Percentiles rank a stretch among this genome's conserved stretches.
phyloP scores from a whole-genome alignment of 1,139 yeast species.

The Pichia sp. region DNA sequence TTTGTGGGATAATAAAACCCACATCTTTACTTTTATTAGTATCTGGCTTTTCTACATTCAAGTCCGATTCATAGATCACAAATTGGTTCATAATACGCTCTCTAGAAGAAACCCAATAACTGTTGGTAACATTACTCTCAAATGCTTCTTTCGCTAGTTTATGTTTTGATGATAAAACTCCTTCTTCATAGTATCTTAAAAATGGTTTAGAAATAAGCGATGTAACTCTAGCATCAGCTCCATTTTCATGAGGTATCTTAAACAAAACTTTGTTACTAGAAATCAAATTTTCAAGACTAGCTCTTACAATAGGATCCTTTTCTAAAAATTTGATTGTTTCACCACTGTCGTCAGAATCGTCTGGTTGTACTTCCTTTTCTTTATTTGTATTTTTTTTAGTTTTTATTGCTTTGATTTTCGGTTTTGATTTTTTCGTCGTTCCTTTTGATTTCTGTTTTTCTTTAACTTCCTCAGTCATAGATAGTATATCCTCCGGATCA shows the following conservation, averaged over 20 bases:
- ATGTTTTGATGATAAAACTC: constrained; percentile 63
- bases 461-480: not conserved
- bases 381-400: not conserved
- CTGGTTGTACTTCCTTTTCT: not conserved
- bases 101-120: constrained; percentile 92
- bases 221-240: constrained; percentile 68
- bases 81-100: constrained; percentile 79
- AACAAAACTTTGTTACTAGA: constrained; percentile 32
- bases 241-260: constrained; percentile 89
- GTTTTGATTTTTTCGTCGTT: not conserved
- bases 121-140: constrained; percentile 65
- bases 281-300: constrained; percentile 21
- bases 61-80: constrained; percentile 47
- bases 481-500: constrained; percentile 5
- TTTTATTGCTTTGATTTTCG: not conserved
- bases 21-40: constrained; percentile 28
- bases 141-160: constrained; percentile 74
- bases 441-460: not conserved
- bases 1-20: constrained; percentile 78
- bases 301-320: constrained; percentile 11
- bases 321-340: constrained; percentile 1
- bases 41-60: constrained; percentile 12
- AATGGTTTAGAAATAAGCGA: constrained; percentile 76
- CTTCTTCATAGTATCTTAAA: constrained; percentile 64
- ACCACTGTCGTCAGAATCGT: constrained; percentile 1